phyloP scores from a whole-genome alignment of 2,329 filamentous ascomycete genomes.

The Diaporthe sp. region DNA sequence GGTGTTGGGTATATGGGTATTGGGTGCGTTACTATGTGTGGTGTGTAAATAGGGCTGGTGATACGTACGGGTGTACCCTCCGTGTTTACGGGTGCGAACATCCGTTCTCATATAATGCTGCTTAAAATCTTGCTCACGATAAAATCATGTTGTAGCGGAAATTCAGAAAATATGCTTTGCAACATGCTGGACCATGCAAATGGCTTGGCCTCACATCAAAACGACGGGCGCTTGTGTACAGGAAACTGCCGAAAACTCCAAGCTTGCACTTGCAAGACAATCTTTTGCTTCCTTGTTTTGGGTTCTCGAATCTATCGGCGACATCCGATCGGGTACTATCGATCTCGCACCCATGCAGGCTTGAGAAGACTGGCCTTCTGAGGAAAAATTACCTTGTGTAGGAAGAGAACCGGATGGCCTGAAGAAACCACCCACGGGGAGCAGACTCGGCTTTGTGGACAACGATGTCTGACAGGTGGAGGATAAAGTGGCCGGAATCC shows the following conservation, averaged over 20 bases:
- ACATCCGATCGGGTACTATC: not conserved
- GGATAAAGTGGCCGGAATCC: not conserved
- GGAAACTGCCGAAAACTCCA: not conserved
- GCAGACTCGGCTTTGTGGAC: not conserved
- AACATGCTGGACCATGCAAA: not conserved
- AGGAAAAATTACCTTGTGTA: not conserved
- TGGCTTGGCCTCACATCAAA: too few relatives aligned
- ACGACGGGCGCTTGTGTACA: not conserved
- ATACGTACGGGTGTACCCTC: too few relatives aligned
- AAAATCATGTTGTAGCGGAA: too few relatives aligned
- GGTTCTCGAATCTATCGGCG: not conserved
- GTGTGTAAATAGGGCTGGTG: too few relatives aligned
- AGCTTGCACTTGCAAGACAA: not conserved
- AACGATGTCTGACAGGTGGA: not conserved
- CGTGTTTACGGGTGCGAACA: too few relatives aligned
- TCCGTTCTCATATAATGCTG: too few relatives aligned
- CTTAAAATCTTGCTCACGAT: too few relatives aligned
- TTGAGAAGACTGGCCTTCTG: not conserved
- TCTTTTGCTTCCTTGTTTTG: not conserved
- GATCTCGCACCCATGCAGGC: not conserved
- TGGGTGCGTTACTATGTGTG: too few relatives aligned
- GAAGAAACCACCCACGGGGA: not conserved
- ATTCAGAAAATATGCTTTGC: not conserved
- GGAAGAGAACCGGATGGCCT: not conserved
- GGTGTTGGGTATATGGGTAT: too few relatives aligned